Base-by-base conservation (phyloP, 2,329 filamentous ascomycete genomes). In the Aspergillus ruber region DNA sequence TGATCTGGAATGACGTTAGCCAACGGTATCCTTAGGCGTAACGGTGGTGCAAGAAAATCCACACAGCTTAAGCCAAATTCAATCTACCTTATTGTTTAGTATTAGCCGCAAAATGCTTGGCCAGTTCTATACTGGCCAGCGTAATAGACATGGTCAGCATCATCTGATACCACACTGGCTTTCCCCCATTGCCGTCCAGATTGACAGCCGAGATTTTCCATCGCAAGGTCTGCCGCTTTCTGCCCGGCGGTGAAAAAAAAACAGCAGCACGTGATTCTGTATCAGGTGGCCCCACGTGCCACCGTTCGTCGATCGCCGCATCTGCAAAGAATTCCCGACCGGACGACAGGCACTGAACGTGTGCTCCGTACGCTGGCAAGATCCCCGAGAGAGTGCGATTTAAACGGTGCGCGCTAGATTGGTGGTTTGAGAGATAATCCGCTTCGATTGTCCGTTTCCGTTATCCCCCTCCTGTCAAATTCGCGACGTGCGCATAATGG, bases 401-500 rank as follows among this genome's bases (percentile, higher is more conserved):
- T 4, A 29, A 29, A 21, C 36, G 17, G 36, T 20, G 36, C 17
- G 36, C 17, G 1, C 4, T n/a, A n/a, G 33, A 35, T 15, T 35
- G 33, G n/a, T 17, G 33, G 33, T n/a, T 35, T 35, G 13, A n/a
- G 6, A 35, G 12, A 17, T 35, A 6, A n/a, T 35, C 33, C 6
- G 8, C 13, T 15, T 35, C 33, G 33, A 35, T 6, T 35, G 15
- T 36, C 7, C n/a, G n/a, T 41, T 27, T 36, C 17, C 20, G 12
- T 23, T 38, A 6, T 21, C 20, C 35, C 23, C 17, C n/a, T 41
- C 23, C 33, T 18, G 12, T 45, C 42, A 42, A 18, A 25, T 12
- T 15, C 10, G 13, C 23, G 40, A 25, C 40, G 6, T 21, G 12
- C 20, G 44, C 41, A 50, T 50, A 55, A 69, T 70, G 65, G 58